Base-by-base conservation (phyloP, 83 land plant genomes). In the Picea abies region DNA sequence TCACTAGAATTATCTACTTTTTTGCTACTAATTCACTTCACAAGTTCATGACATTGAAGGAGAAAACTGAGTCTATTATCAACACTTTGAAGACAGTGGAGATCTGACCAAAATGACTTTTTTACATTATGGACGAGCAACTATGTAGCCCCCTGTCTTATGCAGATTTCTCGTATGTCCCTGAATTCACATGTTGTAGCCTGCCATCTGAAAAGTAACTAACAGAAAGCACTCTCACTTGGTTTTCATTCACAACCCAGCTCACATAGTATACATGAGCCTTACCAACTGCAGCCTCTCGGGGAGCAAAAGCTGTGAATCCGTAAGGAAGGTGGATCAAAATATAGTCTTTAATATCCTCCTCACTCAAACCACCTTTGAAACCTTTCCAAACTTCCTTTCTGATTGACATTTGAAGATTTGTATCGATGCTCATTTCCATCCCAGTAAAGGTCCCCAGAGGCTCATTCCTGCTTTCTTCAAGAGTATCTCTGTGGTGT, bases 321-420 rank as follows among this genome's bases (percentile, higher is more conserved):
- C 71, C 62, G 63, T 89, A 70, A 23, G 89, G 90, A 79, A 89
- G 29, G 61, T 89, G 80, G 11, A 89, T n/a, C 23, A 89, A 79
- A 65, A 83, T 78, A 78, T 89, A 89, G 19, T 39, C 67, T 12
- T 61, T 75, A 16, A 12, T 84, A 64, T 83, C 85, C 10, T 83
- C 81, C 23, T 78, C 63, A 25, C 63, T 78, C 83, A 89, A 35
- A 20, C 90, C 86, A 44, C 89, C 89, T 44, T 75, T 84, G 82
- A 89, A 89, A 16, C 90, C 90, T 63, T 64, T 87, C 90, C 90
- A 89, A 63, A 61, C 39, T 25, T 84, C 90, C 77, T 81, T 58
- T 52, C 81, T 78, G 37, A 44, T 63, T 63, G 78, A 69, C 86
- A 56, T 37, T 17, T 37, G 67, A 39, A 89, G 77, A 32, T 60